Conservation (phyloP, 805 yeast species). For the Lipomyces yamadae region DNA sequence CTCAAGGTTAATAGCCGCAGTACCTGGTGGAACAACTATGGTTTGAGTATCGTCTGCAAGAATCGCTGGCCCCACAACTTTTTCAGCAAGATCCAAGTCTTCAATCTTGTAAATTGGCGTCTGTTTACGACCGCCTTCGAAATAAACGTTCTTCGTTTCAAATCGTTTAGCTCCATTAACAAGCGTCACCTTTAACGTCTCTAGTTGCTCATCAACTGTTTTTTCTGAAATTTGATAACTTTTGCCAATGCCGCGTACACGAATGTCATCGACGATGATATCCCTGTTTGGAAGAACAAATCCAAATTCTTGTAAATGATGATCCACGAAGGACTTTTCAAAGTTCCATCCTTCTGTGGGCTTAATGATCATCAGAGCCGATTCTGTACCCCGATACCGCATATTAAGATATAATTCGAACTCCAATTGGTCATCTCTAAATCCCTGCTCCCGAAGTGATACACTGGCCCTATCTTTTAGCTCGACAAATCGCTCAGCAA, state of each 20-base stretch:
- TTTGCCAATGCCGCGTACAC: constrained; percentile 76
- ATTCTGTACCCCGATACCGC: constrained; percentile 88
- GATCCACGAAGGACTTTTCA: constrained; percentile 53
- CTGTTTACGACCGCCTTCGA: constrained; percentile 53
- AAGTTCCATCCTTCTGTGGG: constrained; percentile 46
- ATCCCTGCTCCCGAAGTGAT: constrained; percentile 60
- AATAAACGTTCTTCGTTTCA: constrained; percentile 57
- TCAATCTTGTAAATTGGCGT: constrained; percentile 63
- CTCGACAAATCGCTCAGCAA: constrained; percentile 54
- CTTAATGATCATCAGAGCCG: constrained; percentile 70
- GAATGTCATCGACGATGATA: constrained; percentile 69
- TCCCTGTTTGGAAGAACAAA: constrained; percentile 60
- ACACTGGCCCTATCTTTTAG: constrained; percentile 53
- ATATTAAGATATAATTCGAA: constrained; percentile 73
- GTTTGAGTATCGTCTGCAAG: constrained; percentile 84
- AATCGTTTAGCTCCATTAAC: constrained; percentile 13
- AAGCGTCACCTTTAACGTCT: constrained; percentile 41
- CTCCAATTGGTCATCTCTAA: constrained; percentile 51
- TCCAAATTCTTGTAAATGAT: constrained; percentile 75
- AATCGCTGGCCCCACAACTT: constrained; percentile 72
- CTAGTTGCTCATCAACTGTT: constrained; percentile 60
- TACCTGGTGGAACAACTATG: constrained; percentile 67
- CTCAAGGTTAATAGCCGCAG: constrained; percentile 59
- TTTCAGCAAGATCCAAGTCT: constrained; percentile 58
- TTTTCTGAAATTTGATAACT: constrained; percentile 51